Percentiles rank a stretch among this genome's conserved stretches.
Evolutionary conservation across 2,329 filamentous ascomycete species (phyloP).

Genomic region (Metarhizium robertsii): DNA sequence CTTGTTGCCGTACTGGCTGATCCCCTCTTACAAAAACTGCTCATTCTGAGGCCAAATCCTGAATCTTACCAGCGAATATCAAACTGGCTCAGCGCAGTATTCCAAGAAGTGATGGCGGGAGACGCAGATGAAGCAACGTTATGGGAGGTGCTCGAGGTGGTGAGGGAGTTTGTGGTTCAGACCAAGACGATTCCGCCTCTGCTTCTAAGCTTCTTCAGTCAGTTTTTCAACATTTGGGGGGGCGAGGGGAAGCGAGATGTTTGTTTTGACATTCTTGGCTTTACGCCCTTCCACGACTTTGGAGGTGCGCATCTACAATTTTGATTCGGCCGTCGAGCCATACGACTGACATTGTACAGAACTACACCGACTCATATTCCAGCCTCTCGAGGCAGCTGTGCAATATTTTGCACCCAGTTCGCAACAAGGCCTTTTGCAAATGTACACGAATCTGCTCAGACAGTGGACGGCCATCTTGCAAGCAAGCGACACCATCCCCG

Average conservation of each 20-base stretch:
- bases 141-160: constrained; percentile 43
- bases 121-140: constrained; percentile 39
- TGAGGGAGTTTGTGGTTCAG: constrained; percentile 45
- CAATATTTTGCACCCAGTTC: constrained; percentile 40
- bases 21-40: constrained; percentile 67
- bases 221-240: constrained; percentile 53
- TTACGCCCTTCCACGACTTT: constrained; percentile 45
- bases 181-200: constrained; percentile 44
- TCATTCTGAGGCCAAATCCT: constrained; percentile 52
- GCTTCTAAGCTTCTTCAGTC: constrained; percentile 38
- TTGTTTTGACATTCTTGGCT: constrained; percentile 50
- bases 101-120: constrained; percentile 45
- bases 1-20: constrained; percentile 68
- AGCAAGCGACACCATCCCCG: constrained; percentile 25
- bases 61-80: constrained; percentile 42
- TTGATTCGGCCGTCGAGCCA: background rate
- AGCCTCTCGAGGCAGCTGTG: constrained; percentile 40
- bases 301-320: constrained; percentile 30
- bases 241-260: constrained; percentile 42
- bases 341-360: constrained; percentile 27
- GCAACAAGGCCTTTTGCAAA: constrained; percentile 50
- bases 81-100: constrained; percentile 48
- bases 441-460: constrained; percentile 59
- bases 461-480: constrained; percentile 44
- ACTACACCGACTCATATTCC: constrained; percentile 37